Conservation (phyloP, 768 basidiomycete genomes). For the Clavulina sp. region DNA sequence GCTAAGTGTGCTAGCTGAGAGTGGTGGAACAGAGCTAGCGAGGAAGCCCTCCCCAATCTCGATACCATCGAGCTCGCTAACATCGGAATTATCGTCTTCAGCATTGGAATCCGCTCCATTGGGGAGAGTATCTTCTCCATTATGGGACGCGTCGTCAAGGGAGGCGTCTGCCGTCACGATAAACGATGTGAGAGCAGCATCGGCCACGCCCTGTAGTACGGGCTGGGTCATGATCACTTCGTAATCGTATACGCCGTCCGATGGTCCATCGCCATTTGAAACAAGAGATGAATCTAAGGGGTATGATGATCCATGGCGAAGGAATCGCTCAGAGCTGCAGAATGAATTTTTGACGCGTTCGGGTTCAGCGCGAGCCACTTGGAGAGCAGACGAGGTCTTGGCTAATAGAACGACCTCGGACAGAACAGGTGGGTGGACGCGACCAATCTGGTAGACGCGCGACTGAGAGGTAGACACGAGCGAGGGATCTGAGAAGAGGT, state of each 20-base stretch:
- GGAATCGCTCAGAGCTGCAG: neutral
- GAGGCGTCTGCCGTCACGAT: conserved; percentile 24
- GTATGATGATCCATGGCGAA: conserved; percentile 7
- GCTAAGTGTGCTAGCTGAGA: no score
- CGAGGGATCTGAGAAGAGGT: conserved; percentile 2
- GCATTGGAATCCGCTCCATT: conserved; percentile 3
- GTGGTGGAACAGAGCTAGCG: conserved; percentile 27
- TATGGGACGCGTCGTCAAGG: conserved; percentile 3
- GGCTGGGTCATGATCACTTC: conserved; percentile 48
- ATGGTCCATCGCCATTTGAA: neutral
- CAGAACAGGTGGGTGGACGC: conserved; percentile 1
- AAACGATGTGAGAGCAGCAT: conserved; percentile 33
- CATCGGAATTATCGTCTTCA: neutral
- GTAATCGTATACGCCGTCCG: conserved; percentile 9
- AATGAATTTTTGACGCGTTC: conserved; percentile 5
- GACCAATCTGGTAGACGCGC: neutral
- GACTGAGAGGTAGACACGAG: neutral
- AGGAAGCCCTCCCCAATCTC: conserved; percentile 65
- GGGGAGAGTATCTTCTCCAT: neutral
- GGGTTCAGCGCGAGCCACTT: neutral
- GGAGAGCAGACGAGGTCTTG: conserved; percentile 1
- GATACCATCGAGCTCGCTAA: conserved; percentile 25
- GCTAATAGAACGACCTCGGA: conserved; percentile 8
- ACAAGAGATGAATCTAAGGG: neutral
- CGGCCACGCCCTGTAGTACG: conserved; percentile 49